These are phyloP conservation scores for Scolecobasidium constrictum DNA, from an alignment of 2,329 filamentous ascomycete genomes.

Conservation along the genomic window DNA sequence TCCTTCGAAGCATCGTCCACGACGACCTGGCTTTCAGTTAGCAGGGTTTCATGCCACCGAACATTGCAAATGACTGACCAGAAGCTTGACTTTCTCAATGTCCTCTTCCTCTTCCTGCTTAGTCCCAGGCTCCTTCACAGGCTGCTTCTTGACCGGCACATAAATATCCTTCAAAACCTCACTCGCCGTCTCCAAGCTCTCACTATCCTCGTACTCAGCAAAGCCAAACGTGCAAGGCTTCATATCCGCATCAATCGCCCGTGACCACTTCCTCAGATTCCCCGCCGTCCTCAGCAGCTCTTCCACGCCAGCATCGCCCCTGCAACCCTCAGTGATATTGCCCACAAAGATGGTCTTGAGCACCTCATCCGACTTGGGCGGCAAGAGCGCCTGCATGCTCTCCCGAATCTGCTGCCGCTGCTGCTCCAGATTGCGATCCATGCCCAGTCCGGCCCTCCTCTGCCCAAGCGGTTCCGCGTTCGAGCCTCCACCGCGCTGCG, in stretches of 20 bases:
- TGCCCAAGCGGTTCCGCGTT: slow-evolving; percentile 26
- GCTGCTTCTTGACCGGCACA: slow-evolving; percentile 69
- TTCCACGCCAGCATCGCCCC: slow-evolving; percentile 70
- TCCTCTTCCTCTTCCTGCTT: slow-evolving; percentile 29
- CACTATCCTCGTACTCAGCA: slow-evolving; percentile 85
- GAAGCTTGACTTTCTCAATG: slow-evolving; percentile 58
- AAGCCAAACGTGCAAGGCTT: slow-evolving; percentile 87
- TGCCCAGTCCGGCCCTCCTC: slow-evolving; percentile 43
- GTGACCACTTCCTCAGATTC: slow-evolving; percentile 73
- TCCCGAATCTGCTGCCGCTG: slow-evolving; percentile 58
- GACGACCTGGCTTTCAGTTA: slow-evolving; percentile 35
- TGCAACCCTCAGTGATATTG: slow-evolving; percentile 68
- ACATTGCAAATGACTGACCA: slow-evolving; percentile 46
- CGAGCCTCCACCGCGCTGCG: slow-evolving; percentile 36
- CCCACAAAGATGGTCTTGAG: slow-evolving; percentile 83
- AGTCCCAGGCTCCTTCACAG: slow-evolving; percentile 30
- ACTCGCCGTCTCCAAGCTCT: slow-evolving; percentile 74
- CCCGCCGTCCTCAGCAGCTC: slow-evolving; percentile 68
- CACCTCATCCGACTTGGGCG: slow-evolving; percentile 82
- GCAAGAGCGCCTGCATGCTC: slow-evolving; percentile 59
- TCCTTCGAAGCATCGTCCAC: slow-evolving; percentile 75
- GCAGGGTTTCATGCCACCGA: slow-evolving; percentile 1
- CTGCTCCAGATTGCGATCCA: slow-evolving; percentile 44
- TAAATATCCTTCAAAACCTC: slow-evolving; percentile 75
- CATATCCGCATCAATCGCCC: slow-evolving; percentile 64